phyloP scores from a whole-genome alignment of 805 yeast genomes.

The Kuraishia cidri region DNA sequence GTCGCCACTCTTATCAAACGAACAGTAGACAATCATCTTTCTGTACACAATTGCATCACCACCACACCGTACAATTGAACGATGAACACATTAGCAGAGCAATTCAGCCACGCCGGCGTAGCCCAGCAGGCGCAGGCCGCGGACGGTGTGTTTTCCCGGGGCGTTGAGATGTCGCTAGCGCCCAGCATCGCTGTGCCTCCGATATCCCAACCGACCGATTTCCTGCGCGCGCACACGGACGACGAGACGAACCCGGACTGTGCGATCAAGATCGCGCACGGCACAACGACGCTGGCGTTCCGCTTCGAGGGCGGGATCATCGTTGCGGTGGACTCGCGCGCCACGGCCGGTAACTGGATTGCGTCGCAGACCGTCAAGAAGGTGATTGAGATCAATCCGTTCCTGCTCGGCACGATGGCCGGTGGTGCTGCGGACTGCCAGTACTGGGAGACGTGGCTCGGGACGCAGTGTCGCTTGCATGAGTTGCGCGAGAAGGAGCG shows the following conservation, averaged over 20 bases:
- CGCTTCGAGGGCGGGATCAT: constrained; percentile 92
- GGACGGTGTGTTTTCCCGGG: constrained; percentile 6
- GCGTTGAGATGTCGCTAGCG: constrained; percentile 27
- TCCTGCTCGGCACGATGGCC: constrained; percentile 94
- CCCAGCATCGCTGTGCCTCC: constrained; percentile 75
- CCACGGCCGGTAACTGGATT: constrained; percentile 96
- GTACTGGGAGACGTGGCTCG: constrained; percentile 98
- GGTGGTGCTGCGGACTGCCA: constrained; percentile 99
- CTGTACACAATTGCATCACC: not conserved
- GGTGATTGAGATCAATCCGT: constrained; percentile 94
- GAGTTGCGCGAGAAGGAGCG: constrained; percentile 93
- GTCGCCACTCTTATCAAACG: no score
- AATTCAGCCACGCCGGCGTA: constrained; percentile 8
- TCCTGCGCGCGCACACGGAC: constrained; percentile 96
- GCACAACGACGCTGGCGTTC: constrained; percentile 97
- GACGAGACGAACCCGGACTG: constrained; percentile 90
- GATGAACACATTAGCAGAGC: constrained; percentile 17
- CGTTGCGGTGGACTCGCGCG: constrained; percentile 97
- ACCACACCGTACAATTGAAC: constrained; percentile 1
- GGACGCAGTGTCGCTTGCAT: constrained; percentile 90
- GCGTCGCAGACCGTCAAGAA: constrained; percentile 97
- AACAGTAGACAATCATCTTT: no score
- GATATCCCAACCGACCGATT: constrained; percentile 81
- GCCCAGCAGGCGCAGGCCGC: constrained; percentile 12
- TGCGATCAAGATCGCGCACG: constrained; percentile 94